These are phyloP conservation scores for Pseudohalonectria lignicola DNA, from an alignment of 2,329 filamentous ascomycete species.

Conservation along the genomic window DNA sequence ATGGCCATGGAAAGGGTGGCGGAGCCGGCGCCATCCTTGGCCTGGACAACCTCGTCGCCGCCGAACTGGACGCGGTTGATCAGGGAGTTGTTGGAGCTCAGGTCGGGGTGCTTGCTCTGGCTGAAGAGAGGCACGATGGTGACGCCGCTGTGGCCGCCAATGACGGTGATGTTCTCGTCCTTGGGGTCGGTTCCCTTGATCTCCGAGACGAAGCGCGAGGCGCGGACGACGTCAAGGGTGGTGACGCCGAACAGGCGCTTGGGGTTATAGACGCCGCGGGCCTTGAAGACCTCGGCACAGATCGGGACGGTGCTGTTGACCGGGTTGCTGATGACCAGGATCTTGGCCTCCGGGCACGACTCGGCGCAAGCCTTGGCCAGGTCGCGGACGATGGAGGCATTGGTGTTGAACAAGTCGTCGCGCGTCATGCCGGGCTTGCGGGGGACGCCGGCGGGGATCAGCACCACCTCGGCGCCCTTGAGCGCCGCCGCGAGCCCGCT, in stretches of 20 bases:
- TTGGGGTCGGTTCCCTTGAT: constrained; percentile 78
- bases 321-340: constrained; percentile 97
- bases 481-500: constrained; percentile 68
- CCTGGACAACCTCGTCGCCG: constrained; percentile 97
- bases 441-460: constrained; percentile 96
- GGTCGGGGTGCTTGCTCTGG: constrained; percentile 79
- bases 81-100: constrained; percentile 68
- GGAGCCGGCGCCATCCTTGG: constrained; percentile 95
- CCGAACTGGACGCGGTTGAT: constrained; percentile 96
- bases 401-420: constrained; percentile 99
- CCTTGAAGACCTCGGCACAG: constrained; percentile 93
- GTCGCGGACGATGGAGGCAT: constrained; percentile 97
- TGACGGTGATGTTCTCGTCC: constrained; percentile 88
- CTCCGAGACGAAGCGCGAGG: constrained; percentile 94
- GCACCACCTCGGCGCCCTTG: constrained; percentile 82
- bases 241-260: constrained; percentile 99
- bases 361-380: constrained; percentile 91
- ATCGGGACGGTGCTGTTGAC: constrained; percentile 99
- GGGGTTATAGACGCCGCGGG: constrained; percentile 92
- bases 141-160: constrained; percentile 94
- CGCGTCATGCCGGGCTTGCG: constrained; percentile 99
- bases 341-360: constrained; percentile 80
- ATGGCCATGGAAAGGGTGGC: constrained; percentile 98
- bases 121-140: constrained; percentile 98
- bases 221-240: constrained; percentile 96